Conservation (phyloP, 106 monocot species). For the Posidonia australis region DNA sequence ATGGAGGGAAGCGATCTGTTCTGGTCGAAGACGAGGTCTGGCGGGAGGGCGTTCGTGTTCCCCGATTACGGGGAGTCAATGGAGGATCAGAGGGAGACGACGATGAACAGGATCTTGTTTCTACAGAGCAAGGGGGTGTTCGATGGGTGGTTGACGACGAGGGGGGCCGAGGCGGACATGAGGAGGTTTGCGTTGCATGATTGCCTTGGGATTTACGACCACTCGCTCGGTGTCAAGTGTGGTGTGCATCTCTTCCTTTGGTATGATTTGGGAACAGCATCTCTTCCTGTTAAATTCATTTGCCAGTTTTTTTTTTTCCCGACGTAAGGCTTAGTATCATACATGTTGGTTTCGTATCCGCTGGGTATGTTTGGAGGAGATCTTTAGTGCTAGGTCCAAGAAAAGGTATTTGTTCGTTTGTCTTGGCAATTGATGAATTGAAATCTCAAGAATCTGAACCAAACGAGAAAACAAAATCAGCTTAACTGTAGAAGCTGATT, state of each 20-base stretch:
- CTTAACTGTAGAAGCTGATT: no score
- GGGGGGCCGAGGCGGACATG: slow-evolving; percentile 34
- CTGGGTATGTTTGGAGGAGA: no score
- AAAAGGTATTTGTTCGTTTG: no score
- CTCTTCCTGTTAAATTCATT: no score
- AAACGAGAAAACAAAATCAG: no score
- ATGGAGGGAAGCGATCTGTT: slow-evolving; percentile 74
- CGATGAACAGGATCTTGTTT: slow-evolving; percentile 63
- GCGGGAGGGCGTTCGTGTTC: slow-evolving; percentile 32
- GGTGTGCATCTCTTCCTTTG: slow-evolving; percentile 92
- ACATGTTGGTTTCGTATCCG: no score
- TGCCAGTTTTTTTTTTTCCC: no score
- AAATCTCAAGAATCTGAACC: no score
- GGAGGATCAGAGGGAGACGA: slow-evolving; percentile 84
- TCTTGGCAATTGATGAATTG: no score
- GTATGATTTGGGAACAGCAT: no score
- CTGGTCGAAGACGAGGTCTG: slow-evolving; percentile 25
- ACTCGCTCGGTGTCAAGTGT: slow-evolving; percentile 68
- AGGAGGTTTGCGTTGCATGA: slow-evolving; percentile 60
- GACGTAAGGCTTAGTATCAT: no score
- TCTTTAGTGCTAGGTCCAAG: no score
- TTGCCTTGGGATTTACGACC: slow-evolving; percentile 54
- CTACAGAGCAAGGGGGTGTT: slow-evolving; percentile 41
- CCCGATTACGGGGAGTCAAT: slow-evolving; percentile 78
- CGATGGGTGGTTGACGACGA: slow-evolving; percentile 61